Evolutionary conservation across 345 rosid genomes (phyloP), one percentile per base, ranked within the genome.

Genomic region (Sisymbrium irio): DNA sequence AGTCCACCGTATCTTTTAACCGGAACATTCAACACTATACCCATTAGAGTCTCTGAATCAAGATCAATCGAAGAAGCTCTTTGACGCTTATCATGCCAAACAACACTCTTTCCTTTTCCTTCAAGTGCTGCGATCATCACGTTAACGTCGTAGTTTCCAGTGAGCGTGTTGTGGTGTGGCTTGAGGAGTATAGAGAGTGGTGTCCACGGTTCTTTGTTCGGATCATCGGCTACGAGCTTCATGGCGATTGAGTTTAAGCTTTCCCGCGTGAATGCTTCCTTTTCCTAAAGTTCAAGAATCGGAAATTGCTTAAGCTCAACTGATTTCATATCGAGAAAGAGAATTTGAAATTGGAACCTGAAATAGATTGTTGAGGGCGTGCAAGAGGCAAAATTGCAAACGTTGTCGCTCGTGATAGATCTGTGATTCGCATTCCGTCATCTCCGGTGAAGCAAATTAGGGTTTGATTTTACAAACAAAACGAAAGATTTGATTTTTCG

Each of bases 361-460:
- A 76, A 92, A 92, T 74, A 95, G 92, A 80, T 86, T 95, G 86
- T 90, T 92, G 71, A 95, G 97, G 9, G 89, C 72, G 82, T 95
- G 97, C 10, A 92, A 69, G 73, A 92, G 94, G 79, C 97, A 92
- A 57, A 87, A 87, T 28, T 95, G 97, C 9, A 95, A 71, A 65
- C 86, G 83, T 75, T 95, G 97, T 65, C 77, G 86, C 76, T 92
- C 97, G 78, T 92, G 99, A 75, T 85, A 92, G 51, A 95, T 77
- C 63, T 56, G 37, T 1, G 87, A 65, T 71, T 79, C 78, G 63
- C 62, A 61, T 64, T 19, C 72, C 13, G 84, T 77, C 92, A 81
- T 89, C 6, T 70, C 14, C 25, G 64, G 63, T 12, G 65, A 39
- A 17, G 67, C n/a, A 57, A 30, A 40, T 51, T 59, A 64, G 65